Evolutionary conservation across 1,139 yeast genomes (phyloP).

Genomic region (Debaryomyces psychrophilus): DNA sequence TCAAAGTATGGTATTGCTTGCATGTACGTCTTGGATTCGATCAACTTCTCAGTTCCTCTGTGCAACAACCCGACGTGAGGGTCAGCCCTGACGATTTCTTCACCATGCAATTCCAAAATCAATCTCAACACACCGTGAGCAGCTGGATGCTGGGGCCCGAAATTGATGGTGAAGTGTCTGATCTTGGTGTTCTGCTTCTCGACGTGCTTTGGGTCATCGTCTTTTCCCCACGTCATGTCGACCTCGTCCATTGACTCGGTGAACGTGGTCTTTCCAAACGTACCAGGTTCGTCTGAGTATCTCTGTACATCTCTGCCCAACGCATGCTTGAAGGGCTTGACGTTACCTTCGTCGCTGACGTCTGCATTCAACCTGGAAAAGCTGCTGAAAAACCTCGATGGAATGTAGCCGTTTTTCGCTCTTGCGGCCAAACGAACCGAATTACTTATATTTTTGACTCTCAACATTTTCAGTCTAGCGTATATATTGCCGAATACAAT

Average conservation of each 20-base stretch:
- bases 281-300: slow-evolving; percentile 36
- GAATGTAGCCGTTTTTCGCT: slow-evolving; percentile 7
- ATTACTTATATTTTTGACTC: slow-evolving; percentile 22
- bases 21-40: slow-evolving; percentile 80
- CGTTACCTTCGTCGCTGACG: slow-evolving; percentile 20
- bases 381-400: slow-evolving; percentile 18
- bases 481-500: slow-evolving; percentile 3
- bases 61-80: slow-evolving; percentile 89
- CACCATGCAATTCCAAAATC: slow-evolving; percentile 85
- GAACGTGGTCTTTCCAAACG: slow-evolving; percentile 47
- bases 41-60: slow-evolving; percentile 87
- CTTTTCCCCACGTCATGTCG: slow-evolving; percentile 51
- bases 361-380: slow-evolving; percentile 20
- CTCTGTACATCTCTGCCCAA: slow-evolving; percentile 42
- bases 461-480: slow-evolving; percentile 22
- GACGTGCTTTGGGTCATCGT: slow-evolving; percentile 48
- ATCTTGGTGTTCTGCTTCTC: slow-evolving; percentile 59
- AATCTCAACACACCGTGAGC: slow-evolving; percentile 91
- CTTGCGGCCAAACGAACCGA: slow-evolving; percentile 14
- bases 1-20: slow-evolving; percentile 91
- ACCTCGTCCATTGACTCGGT: slow-evolving; percentile 51
- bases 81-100: slow-evolving; percentile 83
- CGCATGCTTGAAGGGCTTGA: slow-evolving; percentile 38
- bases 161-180: slow-evolving; percentile 86
- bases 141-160: slow-evolving; percentile 95